These are phyloP conservation scores for Mytilinidion resinicola DNA, from an alignment of 495 filamentous ascomycete genomes.

Conservation along the genomic window DNA sequence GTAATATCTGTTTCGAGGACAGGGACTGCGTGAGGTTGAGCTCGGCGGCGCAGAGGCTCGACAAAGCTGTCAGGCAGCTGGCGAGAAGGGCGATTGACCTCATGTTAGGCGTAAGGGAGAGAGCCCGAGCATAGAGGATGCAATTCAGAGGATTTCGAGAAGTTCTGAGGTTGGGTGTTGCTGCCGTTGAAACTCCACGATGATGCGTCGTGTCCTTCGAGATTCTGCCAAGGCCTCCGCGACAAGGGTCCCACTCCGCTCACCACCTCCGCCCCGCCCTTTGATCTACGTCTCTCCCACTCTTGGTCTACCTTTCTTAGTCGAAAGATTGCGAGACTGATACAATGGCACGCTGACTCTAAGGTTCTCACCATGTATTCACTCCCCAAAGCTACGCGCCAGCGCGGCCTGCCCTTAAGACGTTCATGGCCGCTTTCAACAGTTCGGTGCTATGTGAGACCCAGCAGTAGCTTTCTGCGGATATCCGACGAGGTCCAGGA, in stretches of 20 bases:
- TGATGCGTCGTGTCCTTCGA: slow-evolving; percentile 28
- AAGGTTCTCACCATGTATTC: too few species aligned
- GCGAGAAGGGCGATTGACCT: slow-evolving; percentile 25
- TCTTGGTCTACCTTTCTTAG: not conserved
- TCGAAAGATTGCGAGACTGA: too few species aligned
- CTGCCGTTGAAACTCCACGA: slow-evolving; percentile 2
- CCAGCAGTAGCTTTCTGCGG: slow-evolving; percentile 53
- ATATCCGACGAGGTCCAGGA: slow-evolving; percentile 78
- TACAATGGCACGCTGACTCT: too few species aligned
- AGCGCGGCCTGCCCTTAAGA: not conserved
- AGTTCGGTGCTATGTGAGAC: slow-evolving; percentile 13
- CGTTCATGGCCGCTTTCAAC: not conserved
- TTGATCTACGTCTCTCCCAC: not conserved
- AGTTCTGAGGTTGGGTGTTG: not conserved
- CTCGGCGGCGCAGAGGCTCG: slow-evolving; percentile 31
- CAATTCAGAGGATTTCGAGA: not conserved
- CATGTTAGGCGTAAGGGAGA: slow-evolving; percentile 30
- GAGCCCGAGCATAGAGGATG: slow-evolving; percentile 19
- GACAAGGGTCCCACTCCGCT: slow-evolving; percentile 23
- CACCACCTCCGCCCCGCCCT: too few species aligned
- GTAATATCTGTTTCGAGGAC: slow-evolving; percentile 50
- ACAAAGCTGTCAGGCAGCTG: slow-evolving; percentile 30
- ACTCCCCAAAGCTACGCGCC: slow-evolving; percentile 3
- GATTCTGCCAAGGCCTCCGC: slow-evolving; percentile 15
- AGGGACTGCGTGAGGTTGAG: slow-evolving; percentile 37